A percentile compares a stretch with the other conserved stretches of the same genome.
phyloP scores from a whole-genome alignment of 192 early-diverging fungal species.

The Phlyctochytrium planicorne region DNA sequence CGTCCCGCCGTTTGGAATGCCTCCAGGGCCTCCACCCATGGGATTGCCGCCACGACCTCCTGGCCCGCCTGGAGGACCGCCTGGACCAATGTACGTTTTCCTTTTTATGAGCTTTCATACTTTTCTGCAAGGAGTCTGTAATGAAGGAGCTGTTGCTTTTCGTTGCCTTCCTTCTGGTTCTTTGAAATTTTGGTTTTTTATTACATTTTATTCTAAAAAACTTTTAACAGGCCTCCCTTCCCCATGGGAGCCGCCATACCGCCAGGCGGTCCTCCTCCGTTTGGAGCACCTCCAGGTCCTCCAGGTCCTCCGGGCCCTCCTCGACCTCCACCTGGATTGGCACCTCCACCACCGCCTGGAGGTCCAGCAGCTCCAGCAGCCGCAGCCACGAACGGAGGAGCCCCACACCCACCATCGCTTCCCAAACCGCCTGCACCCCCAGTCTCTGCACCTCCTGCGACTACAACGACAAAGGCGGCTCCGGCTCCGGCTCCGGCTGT shows the following conservation, averaged over 20 bases:
- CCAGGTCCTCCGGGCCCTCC: too few relatives aligned
- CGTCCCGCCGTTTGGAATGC: conserved; percentile 11
- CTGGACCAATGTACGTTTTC: neutral
- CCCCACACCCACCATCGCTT: too few relatives aligned
- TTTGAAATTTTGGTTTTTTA: conserved; percentile 1
- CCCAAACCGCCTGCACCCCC: neutral
- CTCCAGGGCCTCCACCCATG: conserved; percentile 6
- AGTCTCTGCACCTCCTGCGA: neutral
- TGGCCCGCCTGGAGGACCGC: neutral
- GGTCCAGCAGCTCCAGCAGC: neutral
- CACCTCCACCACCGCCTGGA: neutral
- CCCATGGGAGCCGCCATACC: neutral
- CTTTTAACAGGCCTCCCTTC: conserved; percentile 5
- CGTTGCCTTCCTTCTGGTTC: too few relatives aligned
- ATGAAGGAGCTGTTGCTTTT: too few relatives aligned
- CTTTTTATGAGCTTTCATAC: neutral
- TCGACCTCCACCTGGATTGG: conserved; percentile 9
- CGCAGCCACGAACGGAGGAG: neutral
- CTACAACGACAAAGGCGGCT: neutral
- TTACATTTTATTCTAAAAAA: neutral
- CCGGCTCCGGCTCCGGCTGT: neutral
- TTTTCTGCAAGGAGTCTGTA: too few relatives aligned
- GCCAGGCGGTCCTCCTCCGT: neutral
- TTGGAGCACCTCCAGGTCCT: neutral
- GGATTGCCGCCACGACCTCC: conserved; percentile 7